Conservation (phyloP, 2,329 filamentous ascomycete species). For the Colletotrichum lindemuthianum region DNA sequence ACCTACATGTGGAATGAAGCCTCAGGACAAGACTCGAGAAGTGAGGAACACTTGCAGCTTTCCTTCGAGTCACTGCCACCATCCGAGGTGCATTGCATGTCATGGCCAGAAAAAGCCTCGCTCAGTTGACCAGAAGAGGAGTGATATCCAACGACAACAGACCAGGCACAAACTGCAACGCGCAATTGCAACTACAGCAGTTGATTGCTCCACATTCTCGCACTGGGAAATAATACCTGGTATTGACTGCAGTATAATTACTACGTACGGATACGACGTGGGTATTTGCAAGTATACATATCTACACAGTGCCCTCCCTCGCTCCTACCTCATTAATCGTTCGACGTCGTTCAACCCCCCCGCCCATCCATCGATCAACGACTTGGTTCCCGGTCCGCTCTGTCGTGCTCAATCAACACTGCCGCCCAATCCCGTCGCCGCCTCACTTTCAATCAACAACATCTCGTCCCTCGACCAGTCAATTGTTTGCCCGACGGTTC, state of each 20-base stretch:
- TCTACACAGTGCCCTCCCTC: not conserved
- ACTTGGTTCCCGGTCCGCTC: conserved; percentile 8
- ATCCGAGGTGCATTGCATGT: conserved; percentile 11
- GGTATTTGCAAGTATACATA: too few relatives aligned
- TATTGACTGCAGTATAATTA: too few relatives aligned
- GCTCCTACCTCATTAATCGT: not conserved
- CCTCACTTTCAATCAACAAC: conserved; percentile 36
- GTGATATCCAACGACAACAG: too few relatives aligned
- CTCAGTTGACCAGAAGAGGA: too few relatives aligned
- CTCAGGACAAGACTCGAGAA: conserved; percentile 17
- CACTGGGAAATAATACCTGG: too few relatives aligned
- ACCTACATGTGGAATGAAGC: not conserved
- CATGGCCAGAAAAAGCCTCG: not conserved
- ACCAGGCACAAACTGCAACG: not conserved
- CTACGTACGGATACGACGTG: too few relatives aligned
- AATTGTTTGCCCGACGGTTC: conserved; percentile 23
- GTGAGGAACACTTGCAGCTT: conserved; percentile 17
- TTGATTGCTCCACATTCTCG: not conserved
- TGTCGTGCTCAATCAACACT: conserved; percentile 3
- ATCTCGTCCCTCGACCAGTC: conserved; percentile 27
- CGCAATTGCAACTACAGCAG: not conserved
- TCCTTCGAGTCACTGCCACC: conserved; percentile 24
- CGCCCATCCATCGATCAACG: conserved; percentile 27
- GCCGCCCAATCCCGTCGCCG: conserved; percentile 34
- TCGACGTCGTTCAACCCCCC: conserved; percentile 8